Evolutionary conservation across 2,329 filamentous ascomycete species (phyloP).

Genomic region (Chalaropsis ovoidea): DNA sequence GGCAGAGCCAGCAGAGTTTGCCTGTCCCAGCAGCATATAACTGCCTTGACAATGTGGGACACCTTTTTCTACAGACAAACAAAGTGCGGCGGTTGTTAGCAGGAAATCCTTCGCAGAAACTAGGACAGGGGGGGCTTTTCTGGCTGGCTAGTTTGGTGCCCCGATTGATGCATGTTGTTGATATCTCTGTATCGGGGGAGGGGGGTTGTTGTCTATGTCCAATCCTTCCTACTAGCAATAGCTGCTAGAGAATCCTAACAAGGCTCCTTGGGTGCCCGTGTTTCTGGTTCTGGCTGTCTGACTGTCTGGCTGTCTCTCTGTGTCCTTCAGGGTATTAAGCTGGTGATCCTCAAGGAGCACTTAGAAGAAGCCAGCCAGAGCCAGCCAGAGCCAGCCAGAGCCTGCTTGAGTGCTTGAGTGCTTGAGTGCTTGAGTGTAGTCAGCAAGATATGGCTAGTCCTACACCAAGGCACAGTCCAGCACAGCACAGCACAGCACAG

Average conservation of each 20-base stretch:
- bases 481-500: too few species aligned
- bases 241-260: neutral
- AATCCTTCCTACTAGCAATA: neutral
- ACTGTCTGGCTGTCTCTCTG: too few species aligned
- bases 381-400: too few species aligned
- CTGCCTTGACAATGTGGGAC: neutral
- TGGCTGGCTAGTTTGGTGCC: neutral
- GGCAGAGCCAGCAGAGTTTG: neutral
- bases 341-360: neutral
- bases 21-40: neutral
- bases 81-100: neutral
- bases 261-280: neutral
- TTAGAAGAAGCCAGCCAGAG: neutral
- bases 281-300: too few species aligned
- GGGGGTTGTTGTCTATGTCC: neutral
- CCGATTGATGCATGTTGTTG: neutral
- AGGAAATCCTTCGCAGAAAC: constrained; percentile 5
- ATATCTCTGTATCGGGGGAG: neutral
- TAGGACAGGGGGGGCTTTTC: neutral
- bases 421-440: too few species aligned
- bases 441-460: neutral
- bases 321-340: too few species aligned
- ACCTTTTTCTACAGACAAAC: neutral
- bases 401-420: too few species aligned
- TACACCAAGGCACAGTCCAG: neutral